phyloP scores from a whole-genome alignment of 2,329 filamentous ascomycete species.

The Aspergillus melleus region DNA sequence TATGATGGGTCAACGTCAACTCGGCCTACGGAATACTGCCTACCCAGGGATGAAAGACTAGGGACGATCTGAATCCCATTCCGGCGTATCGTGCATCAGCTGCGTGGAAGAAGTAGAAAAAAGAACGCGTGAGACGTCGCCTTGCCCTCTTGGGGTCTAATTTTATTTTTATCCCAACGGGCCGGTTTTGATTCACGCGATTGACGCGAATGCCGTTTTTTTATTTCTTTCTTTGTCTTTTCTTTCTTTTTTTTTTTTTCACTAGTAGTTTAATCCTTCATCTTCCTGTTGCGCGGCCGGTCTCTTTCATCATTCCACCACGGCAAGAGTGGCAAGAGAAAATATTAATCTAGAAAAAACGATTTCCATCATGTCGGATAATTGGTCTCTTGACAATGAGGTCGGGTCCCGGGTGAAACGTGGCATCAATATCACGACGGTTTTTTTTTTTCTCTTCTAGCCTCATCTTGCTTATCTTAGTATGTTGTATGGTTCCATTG shows the following conservation, averaged over 20 bases:
- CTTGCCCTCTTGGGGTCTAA: background rate
- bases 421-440: constrained; percentile 5
- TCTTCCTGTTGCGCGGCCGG: too few species aligned
- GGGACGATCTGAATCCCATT: background rate
- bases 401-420: constrained; percentile 3
- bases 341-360: background rate
- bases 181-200: constrained; percentile 4
- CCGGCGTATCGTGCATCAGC: background rate
- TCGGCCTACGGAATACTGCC: too few species aligned
- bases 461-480: background rate
- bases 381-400: background rate
- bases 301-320: too few species aligned
- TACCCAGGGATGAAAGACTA: background rate
- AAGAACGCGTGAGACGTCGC: background rate
- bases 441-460: background rate
- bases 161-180: background rate
- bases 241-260: background rate
- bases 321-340: background rate
- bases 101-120: background rate
- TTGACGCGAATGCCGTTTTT: constrained; percentile 6
- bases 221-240: background rate
- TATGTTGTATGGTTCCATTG: background rate
- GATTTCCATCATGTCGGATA: background rate
- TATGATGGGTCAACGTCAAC: background rate
- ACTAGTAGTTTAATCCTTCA: too few species aligned